Evolutionary conservation across 2,329 filamentous ascomycete species (phyloP), one percentile per base, ranked within the genome.

Genomic region (Hymenoscyphus albidus): DNA sequence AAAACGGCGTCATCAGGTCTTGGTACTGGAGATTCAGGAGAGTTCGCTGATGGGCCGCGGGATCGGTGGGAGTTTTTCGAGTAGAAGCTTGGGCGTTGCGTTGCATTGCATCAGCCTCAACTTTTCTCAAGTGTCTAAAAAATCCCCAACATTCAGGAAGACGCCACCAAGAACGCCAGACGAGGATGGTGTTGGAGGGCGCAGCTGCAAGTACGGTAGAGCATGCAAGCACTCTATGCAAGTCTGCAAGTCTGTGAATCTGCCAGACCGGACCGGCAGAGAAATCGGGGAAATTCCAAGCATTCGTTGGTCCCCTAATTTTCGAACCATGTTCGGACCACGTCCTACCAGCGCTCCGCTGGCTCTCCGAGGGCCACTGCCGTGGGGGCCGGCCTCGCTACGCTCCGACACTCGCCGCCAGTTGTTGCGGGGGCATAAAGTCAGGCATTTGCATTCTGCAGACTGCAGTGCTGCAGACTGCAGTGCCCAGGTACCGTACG

Each of bases 81-180:
- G 10, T 40, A 16, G 40, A 44, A n/a, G 44, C 44, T n/a, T n/a
- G 7, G 18, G 44, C 13, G n/a, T 51, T 22, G 27, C 5, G 44
- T 51, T 51, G 44, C 44, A 51, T 22, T 27, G 44, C 44, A 51
- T 51, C 44, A 51, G 44, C 44, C 44, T 51, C 44, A 51, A 51
- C 4, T 51, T 22, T 7, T 22, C n/a, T n/a, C n/a, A 22, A 51
- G 22, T 10, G 6, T 22, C 44, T n/a, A 35, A 27, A 35, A 27
- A 51, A 51, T 51, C 44, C 44, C 44, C 44, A 51, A 51, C 9
- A 22, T 10, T 18, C 44, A 51, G 44, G 18, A 22, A 12, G 44
- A 51, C 44, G 44, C 44, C 44, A 51, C 44, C 44, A 51, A 51
- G 10, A 51, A 51, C 44, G 44, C 44, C 44, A 51, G 44, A 22